Conservation (phyloP, 2,329 filamentous ascomycete species). For the Paecilomyces variotii region DNA sequence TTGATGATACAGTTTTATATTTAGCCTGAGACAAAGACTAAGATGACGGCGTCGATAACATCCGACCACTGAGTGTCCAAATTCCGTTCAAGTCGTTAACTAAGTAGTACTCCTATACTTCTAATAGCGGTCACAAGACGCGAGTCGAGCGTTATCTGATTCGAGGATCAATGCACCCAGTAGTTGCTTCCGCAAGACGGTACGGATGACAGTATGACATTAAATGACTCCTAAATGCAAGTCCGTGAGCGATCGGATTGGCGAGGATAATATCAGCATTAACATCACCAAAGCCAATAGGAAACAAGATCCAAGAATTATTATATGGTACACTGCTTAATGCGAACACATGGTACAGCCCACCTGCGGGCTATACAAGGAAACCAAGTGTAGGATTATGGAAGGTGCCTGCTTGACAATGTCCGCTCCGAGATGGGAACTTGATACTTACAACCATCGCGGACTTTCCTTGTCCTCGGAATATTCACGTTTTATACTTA, state of each 20-base stretch:
- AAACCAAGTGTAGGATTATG: background rate
- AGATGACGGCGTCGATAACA: too few species aligned
- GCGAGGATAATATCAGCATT: background rate
- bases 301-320: background rate
- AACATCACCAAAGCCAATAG: background rate
- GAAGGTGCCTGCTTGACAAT: background rate
- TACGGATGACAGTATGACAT: background rate
- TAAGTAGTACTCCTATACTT: background rate
- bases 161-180: background rate
- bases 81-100: too few species aligned
- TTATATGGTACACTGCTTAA: too few species aligned
- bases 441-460: background rate
- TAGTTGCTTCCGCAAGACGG: background rate
- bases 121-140: background rate
- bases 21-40: too few species aligned
- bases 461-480: background rate
- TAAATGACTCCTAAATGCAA: background rate
- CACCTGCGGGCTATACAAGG: too few species aligned
- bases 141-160: background rate
- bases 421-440: background rate
- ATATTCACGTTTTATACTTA: background rate
- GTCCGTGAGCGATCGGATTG: background rate
- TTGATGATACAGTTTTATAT: too few species aligned
- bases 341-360: too few species aligned
- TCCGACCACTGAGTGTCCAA: too few species aligned